These are phyloP conservation scores for Delonix regia DNA, from an alignment of 306 rosid species.

Conservation along the genomic window DNA sequence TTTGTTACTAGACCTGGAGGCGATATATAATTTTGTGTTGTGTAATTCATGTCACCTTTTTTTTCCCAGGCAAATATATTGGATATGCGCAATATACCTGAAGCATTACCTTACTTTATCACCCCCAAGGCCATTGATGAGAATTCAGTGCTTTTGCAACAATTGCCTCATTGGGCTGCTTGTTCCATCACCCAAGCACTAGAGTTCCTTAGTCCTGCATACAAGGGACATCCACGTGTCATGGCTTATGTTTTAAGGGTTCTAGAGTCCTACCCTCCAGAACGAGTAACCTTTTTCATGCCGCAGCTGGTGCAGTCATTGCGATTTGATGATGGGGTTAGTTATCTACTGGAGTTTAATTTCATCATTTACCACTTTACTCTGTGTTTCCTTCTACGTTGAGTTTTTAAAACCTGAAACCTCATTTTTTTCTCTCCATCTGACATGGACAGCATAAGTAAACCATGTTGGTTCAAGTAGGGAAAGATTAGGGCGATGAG, in stretches of 20 bases:
- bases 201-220: slow-evolving; percentile 93
- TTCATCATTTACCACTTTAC: slow-evolving; percentile 19
- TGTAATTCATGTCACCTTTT: not conserved
- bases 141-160: slow-evolving; percentile 88
- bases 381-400: slow-evolving; percentile 26
- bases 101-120: slow-evolving; percentile 94
- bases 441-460: slow-evolving; percentile 17
- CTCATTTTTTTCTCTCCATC: slow-evolving; percentile 30
- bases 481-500: not conserved
- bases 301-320: slow-evolving; percentile 97
- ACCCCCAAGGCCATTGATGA: slow-evolving; percentile 94
- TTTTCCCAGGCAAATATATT: slow-evolving; percentile 72
- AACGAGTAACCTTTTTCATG: slow-evolving; percentile 92
- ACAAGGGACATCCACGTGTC: slow-evolving; percentile 96
- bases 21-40: slow-evolving; percentile 6
- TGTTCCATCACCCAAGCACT: slow-evolving; percentile 97
- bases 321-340: slow-evolving; percentile 94
- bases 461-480: not conserved
- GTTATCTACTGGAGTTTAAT: slow-evolving; percentile 42
- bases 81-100: slow-evolving; percentile 87
- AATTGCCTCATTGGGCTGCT: slow-evolving; percentile 99
- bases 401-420: slow-evolving; percentile 16
- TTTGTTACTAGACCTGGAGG: not conserved
- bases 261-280: slow-evolving; percentile 96
- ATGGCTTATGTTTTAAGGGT: slow-evolving; percentile 98